Evolutionary conservation across 257 asterid genomes (phyloP).

Genomic region (Primulina tabacum): DNA sequence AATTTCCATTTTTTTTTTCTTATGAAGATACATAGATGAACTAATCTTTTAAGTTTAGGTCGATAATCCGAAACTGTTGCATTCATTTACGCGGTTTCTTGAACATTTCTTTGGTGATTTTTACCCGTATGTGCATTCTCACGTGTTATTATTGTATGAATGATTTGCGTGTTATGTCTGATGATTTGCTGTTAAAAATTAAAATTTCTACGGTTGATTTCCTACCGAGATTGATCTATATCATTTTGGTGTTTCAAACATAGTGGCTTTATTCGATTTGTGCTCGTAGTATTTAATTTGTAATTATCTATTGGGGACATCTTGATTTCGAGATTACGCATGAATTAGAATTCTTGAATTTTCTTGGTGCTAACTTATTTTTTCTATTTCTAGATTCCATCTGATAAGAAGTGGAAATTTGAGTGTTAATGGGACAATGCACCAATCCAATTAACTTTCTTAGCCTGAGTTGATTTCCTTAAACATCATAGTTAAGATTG

Average conservation of each 20-base stretch:
- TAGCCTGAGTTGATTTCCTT: background rate
- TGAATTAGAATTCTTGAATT: background rate
- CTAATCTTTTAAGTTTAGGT: background rate
- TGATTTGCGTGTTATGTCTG: background rate
- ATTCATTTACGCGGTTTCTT: background rate
- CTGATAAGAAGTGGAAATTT: background rate
- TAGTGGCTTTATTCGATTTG: background rate
- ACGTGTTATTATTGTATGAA: background rate
- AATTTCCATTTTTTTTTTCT: background rate
- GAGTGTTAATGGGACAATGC: background rate
- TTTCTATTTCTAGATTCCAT: background rate
- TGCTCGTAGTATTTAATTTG: background rate
- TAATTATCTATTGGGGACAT: background rate
- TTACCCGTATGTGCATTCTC: background rate
- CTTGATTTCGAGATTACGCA: background rate
- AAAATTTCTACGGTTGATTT: background rate
- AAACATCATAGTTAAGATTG: background rate
- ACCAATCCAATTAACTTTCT: background rate
- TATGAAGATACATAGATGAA: background rate
- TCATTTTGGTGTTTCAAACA: background rate
- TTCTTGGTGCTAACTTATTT: background rate
- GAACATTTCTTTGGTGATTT: background rate
- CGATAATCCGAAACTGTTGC: slow-evolving; percentile 8
- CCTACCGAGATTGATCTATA: background rate
- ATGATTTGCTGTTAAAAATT: slow-evolving; percentile 15